Conservation (phyloP, 176 grass and related monocot genomes). For the Juncus effusus region DNA sequence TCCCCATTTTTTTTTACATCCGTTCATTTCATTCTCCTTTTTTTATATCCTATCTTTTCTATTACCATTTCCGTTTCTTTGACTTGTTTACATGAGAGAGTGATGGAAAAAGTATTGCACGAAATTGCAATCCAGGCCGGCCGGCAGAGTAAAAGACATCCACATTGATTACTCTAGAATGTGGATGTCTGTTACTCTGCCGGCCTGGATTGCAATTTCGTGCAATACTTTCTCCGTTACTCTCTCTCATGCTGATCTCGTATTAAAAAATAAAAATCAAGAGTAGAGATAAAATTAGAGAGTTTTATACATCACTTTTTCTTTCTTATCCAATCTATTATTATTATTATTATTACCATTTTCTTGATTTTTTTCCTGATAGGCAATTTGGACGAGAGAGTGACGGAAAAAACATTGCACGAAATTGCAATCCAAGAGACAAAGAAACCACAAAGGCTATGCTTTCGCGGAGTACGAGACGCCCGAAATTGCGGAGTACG, state of each 20-base stretch:
- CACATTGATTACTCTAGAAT: conserved; percentile 46
- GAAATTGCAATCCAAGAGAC: conserved; percentile 57
- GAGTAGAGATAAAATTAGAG: no score
- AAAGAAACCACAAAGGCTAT: conserved; percentile 68
- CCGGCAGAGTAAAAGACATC: conserved; percentile 71
- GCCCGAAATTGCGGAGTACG: conserved; percentile 78
- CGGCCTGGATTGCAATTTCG: no score
- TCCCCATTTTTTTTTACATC: conserved; percentile 13
- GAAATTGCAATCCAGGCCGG: conserved; percentile 95
- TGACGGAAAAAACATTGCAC: conserved; percentile 63
- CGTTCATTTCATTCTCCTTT: no score
- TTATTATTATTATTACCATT: no score
- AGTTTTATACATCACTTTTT: no score
- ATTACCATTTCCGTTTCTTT: no score
- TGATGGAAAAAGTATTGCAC: conserved; percentile 82
- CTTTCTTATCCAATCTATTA: no score
- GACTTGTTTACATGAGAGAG: conserved; percentile 46
- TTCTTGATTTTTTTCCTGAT: no score
- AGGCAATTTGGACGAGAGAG: conserved; percentile 96
- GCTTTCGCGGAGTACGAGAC: conserved; percentile 97
- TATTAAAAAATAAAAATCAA: no score
- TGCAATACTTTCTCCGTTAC: no score
- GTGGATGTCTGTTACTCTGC: no score
- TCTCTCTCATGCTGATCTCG: conserved; percentile 8
- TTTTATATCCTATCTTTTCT: no score